Evolutionary conservation across 306 rosid species (phyloP), one percentile per base, ranked within the genome.

Genomic region (Sesbania bispinosa): DNA sequence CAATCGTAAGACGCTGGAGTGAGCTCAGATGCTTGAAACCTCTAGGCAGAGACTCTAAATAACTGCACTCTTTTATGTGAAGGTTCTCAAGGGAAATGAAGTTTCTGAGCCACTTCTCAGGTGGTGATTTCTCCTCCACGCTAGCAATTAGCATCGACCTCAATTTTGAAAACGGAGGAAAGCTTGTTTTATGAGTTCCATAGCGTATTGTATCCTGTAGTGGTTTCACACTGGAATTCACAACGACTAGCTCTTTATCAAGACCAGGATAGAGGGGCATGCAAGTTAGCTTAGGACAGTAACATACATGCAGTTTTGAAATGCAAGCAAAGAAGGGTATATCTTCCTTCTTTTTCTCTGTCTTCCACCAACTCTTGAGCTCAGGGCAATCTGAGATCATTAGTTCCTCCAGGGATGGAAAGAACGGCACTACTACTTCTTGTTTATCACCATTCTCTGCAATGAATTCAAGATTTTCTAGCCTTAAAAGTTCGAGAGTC

Each of bases 351-450:
- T 2, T 0, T 2, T 0, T 15, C 13, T 2, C 39, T 0, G 0
- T 19, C 48, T 32, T 3, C 77, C 79, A 77, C 82, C 82, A 81
- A 52, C 69, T 15, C 5, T 2, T 2, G 1, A 81, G 76, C 0
- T 11, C 19, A 2, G 68, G 63, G 18, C 82, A 81, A 16, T 32
- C 16, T 0, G 0, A 0, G 9, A 81, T 24, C 62, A 23, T 10
- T 2, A 78, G 73, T 10, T 62, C 39, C 71, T 48, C 3, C 16
- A 75, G 24, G 9, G 64, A 46, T 50, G 39, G 46, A 54, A 35
- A 73, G 30, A 80, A 58, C 10, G 0, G 0, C n/a, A 1, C 3
- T 11, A 18, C 2, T 43, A 0, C 20, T 13, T 19, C 4, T 0
- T 15, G 4, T 30, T 14, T 4, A 9, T 6, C 7, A n/a, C 5